Percentiles rank a stretch among this genome's conserved stretches.
These are phyloP conservation scores for Lactifluus piperatus DNA, from an alignment of 768 basidiomycete species.

Conservation along the genomic window DNA sequence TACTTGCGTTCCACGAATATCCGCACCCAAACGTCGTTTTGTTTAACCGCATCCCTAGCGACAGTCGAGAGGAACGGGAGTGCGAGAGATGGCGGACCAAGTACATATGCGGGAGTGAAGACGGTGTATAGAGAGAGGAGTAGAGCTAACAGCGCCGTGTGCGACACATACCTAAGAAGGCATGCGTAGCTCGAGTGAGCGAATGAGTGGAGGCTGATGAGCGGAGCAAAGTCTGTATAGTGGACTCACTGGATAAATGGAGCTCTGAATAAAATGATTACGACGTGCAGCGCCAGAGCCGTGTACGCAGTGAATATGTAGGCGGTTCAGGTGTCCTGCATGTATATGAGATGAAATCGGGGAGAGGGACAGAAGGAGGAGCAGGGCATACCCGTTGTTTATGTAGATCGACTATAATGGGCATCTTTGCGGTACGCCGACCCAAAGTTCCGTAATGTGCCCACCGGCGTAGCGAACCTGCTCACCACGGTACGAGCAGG, in stretches of 20 bases:
- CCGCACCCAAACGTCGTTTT: constrained; percentile 62
- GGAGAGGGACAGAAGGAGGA: not conserved
- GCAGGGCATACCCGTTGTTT: constrained; percentile 30
- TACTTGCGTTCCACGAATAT: constrained; percentile 79
- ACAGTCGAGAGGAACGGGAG: constrained; percentile 18
- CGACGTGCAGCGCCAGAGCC: constrained; percentile 38
- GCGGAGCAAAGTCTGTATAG: not conserved
- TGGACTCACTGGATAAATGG: constrained; percentile 47
- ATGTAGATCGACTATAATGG: constrained; percentile 30
- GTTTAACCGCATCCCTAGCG: constrained; percentile 38
- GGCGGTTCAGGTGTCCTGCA: constrained; percentile 45
- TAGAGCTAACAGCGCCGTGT: constrained; percentile 62
- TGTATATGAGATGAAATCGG: constrained; percentile 4
- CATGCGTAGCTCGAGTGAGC: not conserved
- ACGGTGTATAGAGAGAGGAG: constrained; percentile 57
- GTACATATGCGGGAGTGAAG: constrained; percentile 59
- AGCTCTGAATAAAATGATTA: constrained; percentile 67
- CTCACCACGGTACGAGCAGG: constrained; percentile 65
- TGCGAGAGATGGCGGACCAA: constrained; percentile 47
- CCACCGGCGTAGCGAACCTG: constrained; percentile 55
- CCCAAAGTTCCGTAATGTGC: constrained; percentile 37
- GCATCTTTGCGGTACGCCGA: constrained; percentile 35
- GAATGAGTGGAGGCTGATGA: not conserved
- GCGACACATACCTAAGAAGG: constrained; percentile 29
- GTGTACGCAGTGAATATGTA: constrained; percentile 42